A percentile compares a stretch with the other conserved stretches of the same genome.
Conservation (phyloP, 208 protist species). For the Leishmania aethiopica region DNA sequence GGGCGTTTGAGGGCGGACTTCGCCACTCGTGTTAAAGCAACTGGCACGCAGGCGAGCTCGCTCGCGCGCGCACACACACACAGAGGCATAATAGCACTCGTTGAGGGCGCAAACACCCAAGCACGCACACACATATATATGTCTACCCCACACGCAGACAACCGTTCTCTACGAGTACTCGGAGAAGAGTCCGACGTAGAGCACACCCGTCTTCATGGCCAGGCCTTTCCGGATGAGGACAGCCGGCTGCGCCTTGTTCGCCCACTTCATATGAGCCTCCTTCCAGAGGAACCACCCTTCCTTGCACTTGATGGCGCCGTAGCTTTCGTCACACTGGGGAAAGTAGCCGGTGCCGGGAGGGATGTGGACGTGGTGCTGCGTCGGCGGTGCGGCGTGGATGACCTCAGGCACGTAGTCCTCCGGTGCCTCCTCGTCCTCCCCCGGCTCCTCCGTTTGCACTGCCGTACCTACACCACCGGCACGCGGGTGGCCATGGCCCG, state of each 20-base stretch:
- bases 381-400: conserved; percentile 36
- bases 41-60: background rate
- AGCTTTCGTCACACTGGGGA: conserved; percentile 46
- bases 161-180: conserved; percentile 33
- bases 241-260: conserved; percentile 55
- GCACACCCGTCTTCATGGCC: conserved; percentile 79
- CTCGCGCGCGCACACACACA: background rate
- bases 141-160: background rate
- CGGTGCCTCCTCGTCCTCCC: conserved; percentile 38
- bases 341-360: conserved; percentile 84
- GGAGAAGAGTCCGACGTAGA: conserved; percentile 79
- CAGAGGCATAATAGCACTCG: background rate
- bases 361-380: conserved; percentile 36
- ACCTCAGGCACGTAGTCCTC: conserved; percentile 49
- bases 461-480: background rate
- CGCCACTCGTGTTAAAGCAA: background rate
- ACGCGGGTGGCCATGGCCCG: background rate
- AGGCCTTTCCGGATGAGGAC: conserved; percentile 80
- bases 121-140: too few relatives aligned
- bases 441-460: conserved; percentile 11
- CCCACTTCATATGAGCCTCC: conserved; percentile 62
- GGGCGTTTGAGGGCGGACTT: background rate
- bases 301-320: conserved; percentile 76
- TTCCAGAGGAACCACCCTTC: conserved; percentile 84
- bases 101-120: too few relatives aligned